Evolutionary conservation across 208 protist species (phyloP), one percentile per base, ranked within the genome.

Genomic region (Wallacemonas sp.): DNA sequence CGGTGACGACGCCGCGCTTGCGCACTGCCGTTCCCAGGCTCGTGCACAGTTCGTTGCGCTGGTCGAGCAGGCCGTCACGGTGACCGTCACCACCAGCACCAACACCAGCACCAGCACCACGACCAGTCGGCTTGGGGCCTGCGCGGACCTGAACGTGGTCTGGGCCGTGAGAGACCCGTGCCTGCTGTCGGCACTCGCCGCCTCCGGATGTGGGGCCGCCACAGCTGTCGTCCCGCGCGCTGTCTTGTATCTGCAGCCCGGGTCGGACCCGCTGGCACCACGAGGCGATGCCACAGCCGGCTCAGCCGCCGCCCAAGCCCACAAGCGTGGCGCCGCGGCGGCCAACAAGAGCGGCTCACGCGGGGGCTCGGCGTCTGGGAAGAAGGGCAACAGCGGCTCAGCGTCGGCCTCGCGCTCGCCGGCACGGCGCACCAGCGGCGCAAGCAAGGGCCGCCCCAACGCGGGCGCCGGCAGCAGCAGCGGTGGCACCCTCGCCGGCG

Each of bases 91-190:
- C n/a, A n/a, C n/a, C n/a, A n/a, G n/a, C n/a, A n/a, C n/a, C n/a
- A n/a, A n/a, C n/a, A n/a, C n/a, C n/a, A n/a, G 72, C 75, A 17
- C 26, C 43, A n/a, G 36, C 36, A n/a, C 44, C 70, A 27, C 55
- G 46, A 68, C 36, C 1, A 29, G 16, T 52, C 16, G 14, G 34
- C 24, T 30, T 41, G 30, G 21, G 48, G 8, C 33, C 30, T 19
- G 47, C 60, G 34, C 61, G 38, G 78, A 86, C 21, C 16, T 86
- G 21, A 38, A 62, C 11, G 76, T 86, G n/a, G 65, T 84, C 30
- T 89, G 78, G 79, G 48, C 79, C n/a, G 61, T 83, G 30, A 29
- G 68, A 0, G 62, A 81, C 29, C 60, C 79, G 27, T 67, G 67
- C 1, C 41, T 85, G 47, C 58, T 85, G 19, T 41, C 43, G 9